Base-by-base conservation (phyloP, 257 asterid species). In the Solanum dulcamara region DNA sequence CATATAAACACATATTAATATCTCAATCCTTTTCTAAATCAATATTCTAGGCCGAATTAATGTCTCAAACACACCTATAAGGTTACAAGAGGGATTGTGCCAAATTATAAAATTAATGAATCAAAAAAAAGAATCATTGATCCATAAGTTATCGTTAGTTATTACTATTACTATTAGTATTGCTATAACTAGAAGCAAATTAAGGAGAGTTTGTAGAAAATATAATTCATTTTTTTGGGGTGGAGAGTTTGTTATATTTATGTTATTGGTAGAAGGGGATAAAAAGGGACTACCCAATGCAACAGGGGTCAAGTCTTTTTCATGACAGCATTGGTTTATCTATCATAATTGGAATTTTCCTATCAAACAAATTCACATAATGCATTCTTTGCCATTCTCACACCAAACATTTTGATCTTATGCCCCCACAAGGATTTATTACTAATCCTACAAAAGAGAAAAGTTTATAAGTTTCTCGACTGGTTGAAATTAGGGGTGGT, bases 251-350 rank as follows among this genome's bases (percentile, higher is more conserved):
- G 83, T 13, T 26, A 62, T 62, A 26, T 12, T 28, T 62, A 62
- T 67, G 15, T 32, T 8, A 33, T 80, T 32, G 46, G 22, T 33
- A 70, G 67, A 84, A 70, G 62, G 40, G 51, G 75, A 87, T 57
- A 70, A 89, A 84, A 84, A 62, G 86, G 64, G 88, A 64, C 84
- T 37, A 85, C 35, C 81, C 62, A 87, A 35, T 35, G 86, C 83
- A 89, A 74, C 40, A 80, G 90, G 86, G 83, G 84, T 85, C 13
- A 85, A 89, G 94, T 92, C 97, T 57, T 80, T 93, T 89, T 92
- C 97, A 85, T 85, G 91, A 88, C 94, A 91, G 91, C 92, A 89
- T 84, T 68, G 53, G 50, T 35, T 42, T 68, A 72, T 80, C 84
- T 81, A 85, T 80, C 86, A 81, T 66, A 40, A 84, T 88, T 88